Percentiles rank a stretch among this genome's conserved stretches.
Evolutionary conservation across 2,329 filamentous ascomycete genomes (phyloP).

Genomic region (Colletotrichum sp.): DNA sequence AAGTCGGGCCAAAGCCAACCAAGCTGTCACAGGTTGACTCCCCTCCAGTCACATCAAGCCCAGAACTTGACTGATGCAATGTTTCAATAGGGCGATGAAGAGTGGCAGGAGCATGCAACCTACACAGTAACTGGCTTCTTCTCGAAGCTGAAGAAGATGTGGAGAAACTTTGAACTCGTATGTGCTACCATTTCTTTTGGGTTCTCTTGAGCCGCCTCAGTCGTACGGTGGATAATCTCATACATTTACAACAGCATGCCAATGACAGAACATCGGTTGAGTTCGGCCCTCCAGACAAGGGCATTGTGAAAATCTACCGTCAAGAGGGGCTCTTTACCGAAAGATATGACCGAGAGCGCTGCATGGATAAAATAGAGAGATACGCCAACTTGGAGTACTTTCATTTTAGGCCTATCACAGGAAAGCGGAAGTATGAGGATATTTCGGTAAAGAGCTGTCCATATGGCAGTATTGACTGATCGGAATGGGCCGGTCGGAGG

Average conservation of each 20-base stretch:
- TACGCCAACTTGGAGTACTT: neutral
- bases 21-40: too few species aligned
- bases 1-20: too few species aligned
- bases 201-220: neutral
- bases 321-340: neutral
- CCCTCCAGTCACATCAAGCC: too few species aligned
- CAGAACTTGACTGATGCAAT: too few species aligned
- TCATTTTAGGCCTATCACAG: neutral
- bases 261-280: neutral
- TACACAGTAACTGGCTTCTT: too few species aligned
- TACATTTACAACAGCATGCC: neutral
- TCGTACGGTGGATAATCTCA: neutral
- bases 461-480: neutral
- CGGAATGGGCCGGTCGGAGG: neutral
- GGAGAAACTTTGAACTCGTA: conserved; percentile 10
- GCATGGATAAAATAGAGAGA: neutral
- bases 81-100: too few species aligned
- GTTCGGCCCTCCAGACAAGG: neutral
- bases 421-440: neutral
- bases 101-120: too few species aligned
- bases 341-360: neutral
- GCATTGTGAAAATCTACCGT: neutral
- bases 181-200: too few species aligned
- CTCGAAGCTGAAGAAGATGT: too few species aligned
- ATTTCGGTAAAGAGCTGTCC: too few species aligned